Evolutionary conservation across 495 filamentous ascomycete species (phyloP).

Genomic region (Neurospora tetraspora): DNA sequence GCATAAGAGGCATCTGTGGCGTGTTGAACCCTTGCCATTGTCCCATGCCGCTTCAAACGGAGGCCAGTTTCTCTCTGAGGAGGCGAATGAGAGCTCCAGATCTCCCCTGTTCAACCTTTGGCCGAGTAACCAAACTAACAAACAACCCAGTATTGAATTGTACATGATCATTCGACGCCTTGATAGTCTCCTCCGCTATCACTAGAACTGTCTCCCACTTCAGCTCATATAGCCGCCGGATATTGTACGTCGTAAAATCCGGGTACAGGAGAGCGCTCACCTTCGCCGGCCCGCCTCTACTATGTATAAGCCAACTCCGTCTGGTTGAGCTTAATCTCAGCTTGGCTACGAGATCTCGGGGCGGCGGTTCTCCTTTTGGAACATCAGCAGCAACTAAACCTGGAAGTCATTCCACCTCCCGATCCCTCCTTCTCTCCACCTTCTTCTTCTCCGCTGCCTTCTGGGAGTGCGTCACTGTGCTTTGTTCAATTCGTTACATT

Average conservation of each 20-base stretch:
- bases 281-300: no score
- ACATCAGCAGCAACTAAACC: no score
- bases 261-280: no score
- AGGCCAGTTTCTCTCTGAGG: neutral
- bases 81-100: neutral
- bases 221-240: no score
- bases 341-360: no score
- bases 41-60: neutral
- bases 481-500: neutral
- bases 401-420: no score
- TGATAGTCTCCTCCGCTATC: no score
- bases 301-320: no score
- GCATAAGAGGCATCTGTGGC: no score
- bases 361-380: no score
- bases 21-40: neutral
- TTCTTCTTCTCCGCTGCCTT: neutral
- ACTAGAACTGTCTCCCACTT: rapidly evolving
- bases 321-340: neutral
- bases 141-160: no score
- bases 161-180: neutral
- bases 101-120: neutral
- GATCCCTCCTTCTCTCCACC: neutral
- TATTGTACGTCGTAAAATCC: no score
- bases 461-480: neutral
- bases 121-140: neutral